Evolutionary conservation across 179 eudicot genomes (phyloP), one percentile per base, ranked within the genome.

Genomic region (Drosera spatulata): DNA sequence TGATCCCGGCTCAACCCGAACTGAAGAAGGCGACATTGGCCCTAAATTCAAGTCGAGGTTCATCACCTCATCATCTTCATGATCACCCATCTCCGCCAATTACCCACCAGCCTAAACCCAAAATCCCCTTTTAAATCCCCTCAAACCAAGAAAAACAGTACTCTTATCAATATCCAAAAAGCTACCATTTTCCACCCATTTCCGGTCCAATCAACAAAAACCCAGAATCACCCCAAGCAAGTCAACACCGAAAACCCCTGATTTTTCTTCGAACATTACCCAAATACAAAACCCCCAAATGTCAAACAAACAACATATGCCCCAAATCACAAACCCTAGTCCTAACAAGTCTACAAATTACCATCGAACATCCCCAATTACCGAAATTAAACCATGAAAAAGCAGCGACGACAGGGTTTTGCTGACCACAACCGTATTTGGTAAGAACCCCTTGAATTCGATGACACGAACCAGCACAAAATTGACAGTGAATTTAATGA

Each of bases 1-100:
- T 3, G 74, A 55, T 7, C 55, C 71, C 0, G 69, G 69, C 22
- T 72, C 86, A 39, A 61, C 39, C 60, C 64, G 79, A 15, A 75
- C 64, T 33, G 83, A 61, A 7, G 71, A 63, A 22, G 76, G 79
- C 10, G 71, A 47, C 64, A 71, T 64, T 42, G 85, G 88, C 15
- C 91, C 95, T 77, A 89, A 79, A 69, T 89, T 89, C 73, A 89
- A 77, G 73, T 89, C 95, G 44, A 86, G 84, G 73, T 89, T 85
- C 95, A 86, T 84, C 55, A 73, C 52, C 33, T 22, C 33, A 70
- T 70, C 76, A 8, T 80, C 77, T 15, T 59, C 79, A 62, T 84
- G 77, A 62, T 88, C 96, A 37, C 65, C 88, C 96, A 88, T 88
- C 60, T 43, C 55, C 66, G 33, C 33, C 33, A 22, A 22, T 22